These are phyloP conservation scores for Sclerospora graminicola DNA, from an alignment of 352 stramenopile species.

Conservation along the genomic window DNA sequence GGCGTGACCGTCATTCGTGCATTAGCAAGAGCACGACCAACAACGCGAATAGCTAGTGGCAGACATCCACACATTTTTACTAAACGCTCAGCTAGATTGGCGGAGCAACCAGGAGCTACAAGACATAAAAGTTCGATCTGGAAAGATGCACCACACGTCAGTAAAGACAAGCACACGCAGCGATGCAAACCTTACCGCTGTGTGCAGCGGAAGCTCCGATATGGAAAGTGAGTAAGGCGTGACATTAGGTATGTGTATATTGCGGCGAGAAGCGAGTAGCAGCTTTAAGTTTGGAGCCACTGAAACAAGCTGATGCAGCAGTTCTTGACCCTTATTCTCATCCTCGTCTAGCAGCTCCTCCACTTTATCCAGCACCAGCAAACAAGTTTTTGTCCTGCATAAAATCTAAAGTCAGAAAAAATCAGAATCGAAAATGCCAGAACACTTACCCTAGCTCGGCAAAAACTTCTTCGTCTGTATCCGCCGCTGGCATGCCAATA, in stretches of 20 bases:
- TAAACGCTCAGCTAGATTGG: slow-evolving; percentile 45
- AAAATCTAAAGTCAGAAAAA: slow-evolving; percentile 4
- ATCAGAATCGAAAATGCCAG: background rate
- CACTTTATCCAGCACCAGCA: slow-evolving; percentile 74
- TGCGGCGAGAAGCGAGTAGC: slow-evolving; percentile 56
- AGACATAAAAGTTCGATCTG: slow-evolving; percentile 65
- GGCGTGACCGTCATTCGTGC: slow-evolving; percentile 58
- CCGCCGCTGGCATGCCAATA: slow-evolving; percentile 59
- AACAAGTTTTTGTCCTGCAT: slow-evolving; percentile 43
- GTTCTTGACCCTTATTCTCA: slow-evolving; percentile 55
- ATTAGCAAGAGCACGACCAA: slow-evolving; percentile 66
- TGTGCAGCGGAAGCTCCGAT: slow-evolving; percentile 54
- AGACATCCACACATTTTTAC: slow-evolving; percentile 69
- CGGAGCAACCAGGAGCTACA: slow-evolving; percentile 48
- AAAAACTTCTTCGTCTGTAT: slow-evolving; percentile 74
- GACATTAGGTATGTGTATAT: slow-evolving; percentile 67
- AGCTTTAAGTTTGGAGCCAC: slow-evolving; percentile 58
- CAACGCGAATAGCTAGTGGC: slow-evolving; percentile 71
- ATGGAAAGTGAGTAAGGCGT: slow-evolving; percentile 73
- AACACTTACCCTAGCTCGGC: slow-evolving; percentile 41
- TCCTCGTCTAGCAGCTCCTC: slow-evolving; percentile 73
- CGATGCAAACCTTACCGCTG: slow-evolving; percentile 30
- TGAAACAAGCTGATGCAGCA: slow-evolving; percentile 60
- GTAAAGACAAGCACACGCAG: background rate
- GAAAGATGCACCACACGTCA: background rate